Percentiles rank a stretch among this genome's conserved stretches.
phyloP scores from a whole-genome alignment of 1,284 basidiomycete genomes.

The Rhodotorula sp. region DNA sequence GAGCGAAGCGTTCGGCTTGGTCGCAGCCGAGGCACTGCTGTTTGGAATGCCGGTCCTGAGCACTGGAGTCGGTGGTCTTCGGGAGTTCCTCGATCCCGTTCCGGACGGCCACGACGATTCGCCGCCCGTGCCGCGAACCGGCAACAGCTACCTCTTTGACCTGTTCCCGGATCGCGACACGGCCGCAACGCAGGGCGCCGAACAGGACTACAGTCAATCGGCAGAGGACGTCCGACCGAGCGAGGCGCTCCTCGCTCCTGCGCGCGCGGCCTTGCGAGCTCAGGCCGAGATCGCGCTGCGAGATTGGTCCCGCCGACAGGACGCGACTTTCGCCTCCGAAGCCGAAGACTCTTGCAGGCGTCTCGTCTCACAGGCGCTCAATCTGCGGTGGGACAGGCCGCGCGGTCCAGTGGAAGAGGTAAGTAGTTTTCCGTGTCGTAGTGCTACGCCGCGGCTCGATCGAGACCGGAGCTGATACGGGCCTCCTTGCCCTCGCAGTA shows the following conservation, averaged over 20 bases:
- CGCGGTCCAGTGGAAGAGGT: slow-evolving; percentile 32
- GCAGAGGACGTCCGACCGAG: slow-evolving; percentile 16
- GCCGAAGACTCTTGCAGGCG: slow-evolving; percentile 15
- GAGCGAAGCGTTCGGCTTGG: slow-evolving; percentile 34
- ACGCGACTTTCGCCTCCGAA: not conserved
- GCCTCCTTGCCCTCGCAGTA: slow-evolving; percentile 3
- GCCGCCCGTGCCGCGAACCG: not conserved
- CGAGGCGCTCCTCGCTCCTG: slow-evolving; percentile 12
- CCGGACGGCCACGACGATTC: not conserved
- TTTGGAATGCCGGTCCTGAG: slow-evolving; percentile 28
- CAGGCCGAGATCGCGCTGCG: not conserved
- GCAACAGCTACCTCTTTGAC: slow-evolving; percentile 27
- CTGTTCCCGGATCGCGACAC: slow-evolving; percentile 6
- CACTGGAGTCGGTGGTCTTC: slow-evolving; percentile 30
- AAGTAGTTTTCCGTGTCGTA: no score
- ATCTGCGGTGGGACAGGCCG: slow-evolving; percentile 24
- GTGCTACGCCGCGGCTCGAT: no score
- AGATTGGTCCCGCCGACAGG: not conserved
- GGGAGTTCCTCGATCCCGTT: slow-evolving; percentile 22
- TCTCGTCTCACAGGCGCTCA: slow-evolving; percentile 19
- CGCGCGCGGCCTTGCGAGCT: not conserved
- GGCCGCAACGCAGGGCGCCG: slow-evolving; percentile 5
- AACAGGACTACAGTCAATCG: slow-evolving; percentile 7
- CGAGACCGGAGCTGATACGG: no score
- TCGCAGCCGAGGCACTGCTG: slow-evolving; percentile 34